Conservation (phyloP, 2,329 filamentous ascomycete genomes). For the Periconia sp. region DNA sequence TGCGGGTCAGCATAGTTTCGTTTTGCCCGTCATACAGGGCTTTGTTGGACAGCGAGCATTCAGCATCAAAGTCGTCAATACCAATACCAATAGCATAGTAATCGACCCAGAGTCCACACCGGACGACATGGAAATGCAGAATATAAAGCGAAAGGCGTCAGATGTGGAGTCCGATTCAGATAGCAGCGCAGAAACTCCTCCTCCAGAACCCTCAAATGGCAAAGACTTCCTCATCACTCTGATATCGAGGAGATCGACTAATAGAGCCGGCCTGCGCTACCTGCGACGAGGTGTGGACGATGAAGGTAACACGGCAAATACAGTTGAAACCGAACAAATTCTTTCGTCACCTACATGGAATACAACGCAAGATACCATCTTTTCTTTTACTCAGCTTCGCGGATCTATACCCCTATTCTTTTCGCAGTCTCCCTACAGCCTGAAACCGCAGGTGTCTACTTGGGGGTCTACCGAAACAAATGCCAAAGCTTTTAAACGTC, state of each 20-base stretch:
- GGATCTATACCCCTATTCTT: slow-evolving; percentile 96
- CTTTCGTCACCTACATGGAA: slow-evolving; percentile 72
- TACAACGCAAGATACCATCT: slow-evolving; percentile 58
- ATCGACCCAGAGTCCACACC: slow-evolving; percentile 36
- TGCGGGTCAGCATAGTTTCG: slow-evolving; percentile 68
- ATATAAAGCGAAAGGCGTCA: slow-evolving; percentile 31
- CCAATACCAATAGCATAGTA: slow-evolving; percentile 32
- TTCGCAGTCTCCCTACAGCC: slow-evolving; percentile 88
- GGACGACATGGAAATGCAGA: slow-evolving; percentile 39
- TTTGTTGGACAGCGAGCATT: slow-evolving; percentile 89
- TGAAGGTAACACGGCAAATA: slow-evolving; percentile 83
- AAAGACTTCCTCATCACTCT: slow-evolving; percentile 76
- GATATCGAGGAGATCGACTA: slow-evolving; percentile 84
- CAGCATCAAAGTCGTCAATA: slow-evolving; percentile 60
- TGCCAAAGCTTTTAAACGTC: slow-evolving; percentile 72
- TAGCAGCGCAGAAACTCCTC: slow-evolving; percentile 10
- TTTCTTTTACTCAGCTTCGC: slow-evolving; percentile 84
- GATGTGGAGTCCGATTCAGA: slow-evolving; percentile 15
- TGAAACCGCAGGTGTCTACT: slow-evolving; percentile 82
- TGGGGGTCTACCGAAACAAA: slow-evolving; percentile 82
- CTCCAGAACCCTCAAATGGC: slow-evolving; percentile 38
- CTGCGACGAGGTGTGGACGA: slow-evolving; percentile 89
- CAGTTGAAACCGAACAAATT: slow-evolving; percentile 93
- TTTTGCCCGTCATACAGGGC: slow-evolving; percentile 86
- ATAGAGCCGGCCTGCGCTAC: slow-evolving; percentile 86